These are phyloP conservation scores for Tremella yokohamensis DNA, from an alignment of 768 basidiomycete genomes.

Conservation along the genomic window DNA sequence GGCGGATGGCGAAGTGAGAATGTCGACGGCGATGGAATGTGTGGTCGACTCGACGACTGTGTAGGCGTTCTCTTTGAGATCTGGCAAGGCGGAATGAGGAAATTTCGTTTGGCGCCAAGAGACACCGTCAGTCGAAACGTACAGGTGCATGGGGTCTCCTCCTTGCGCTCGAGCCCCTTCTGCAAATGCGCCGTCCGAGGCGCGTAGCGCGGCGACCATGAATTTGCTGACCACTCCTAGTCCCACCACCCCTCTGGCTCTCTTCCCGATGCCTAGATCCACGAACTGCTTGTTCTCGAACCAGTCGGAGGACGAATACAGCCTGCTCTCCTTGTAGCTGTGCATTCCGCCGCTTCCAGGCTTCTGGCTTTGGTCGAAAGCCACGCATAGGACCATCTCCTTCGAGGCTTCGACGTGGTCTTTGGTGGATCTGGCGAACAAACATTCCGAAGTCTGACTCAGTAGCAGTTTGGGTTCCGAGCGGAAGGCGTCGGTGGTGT, in stretches of 20 bases:
- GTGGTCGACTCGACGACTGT: slow-evolving; percentile 92
- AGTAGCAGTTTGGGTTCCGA: slow-evolving; percentile 62
- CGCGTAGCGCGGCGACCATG: slow-evolving; percentile 83
- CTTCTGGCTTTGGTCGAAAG: slow-evolving; percentile 61
- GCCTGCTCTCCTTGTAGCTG: slow-evolving; percentile 60
- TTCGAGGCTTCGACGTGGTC: slow-evolving; percentile 73
- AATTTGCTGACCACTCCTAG: slow-evolving; percentile 91
- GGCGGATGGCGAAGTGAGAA: slow-evolving; percentile 62
- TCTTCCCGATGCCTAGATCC: slow-evolving; percentile 76
- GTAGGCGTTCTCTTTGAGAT: slow-evolving; percentile 60
- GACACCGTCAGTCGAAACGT: slow-evolving; percentile 76
- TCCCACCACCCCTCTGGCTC: slow-evolving; percentile 82
- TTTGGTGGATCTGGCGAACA: slow-evolving; percentile 81
- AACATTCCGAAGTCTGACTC: slow-evolving; percentile 69
- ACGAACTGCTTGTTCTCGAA: slow-evolving; percentile 68
- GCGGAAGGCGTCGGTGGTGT: slow-evolving; percentile 78
- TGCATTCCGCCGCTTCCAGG: slow-evolving; percentile 48
- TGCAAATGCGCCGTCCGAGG: slow-evolving; percentile 56
- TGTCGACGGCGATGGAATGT: slow-evolving; percentile 91
- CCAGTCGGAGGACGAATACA: slow-evolving; percentile 82
- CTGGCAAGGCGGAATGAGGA: slow-evolving; percentile 62
- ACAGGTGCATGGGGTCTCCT: slow-evolving; percentile 57
- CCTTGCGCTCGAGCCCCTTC: slow-evolving; percentile 20
- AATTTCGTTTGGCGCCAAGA: slow-evolving; percentile 86
- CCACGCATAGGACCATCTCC: slow-evolving; percentile 85